These are phyloP conservation scores for Auxenochlorella protothecoides DNA, from an alignment of 139 green algal species.

Conservation along the genomic window DNA sequence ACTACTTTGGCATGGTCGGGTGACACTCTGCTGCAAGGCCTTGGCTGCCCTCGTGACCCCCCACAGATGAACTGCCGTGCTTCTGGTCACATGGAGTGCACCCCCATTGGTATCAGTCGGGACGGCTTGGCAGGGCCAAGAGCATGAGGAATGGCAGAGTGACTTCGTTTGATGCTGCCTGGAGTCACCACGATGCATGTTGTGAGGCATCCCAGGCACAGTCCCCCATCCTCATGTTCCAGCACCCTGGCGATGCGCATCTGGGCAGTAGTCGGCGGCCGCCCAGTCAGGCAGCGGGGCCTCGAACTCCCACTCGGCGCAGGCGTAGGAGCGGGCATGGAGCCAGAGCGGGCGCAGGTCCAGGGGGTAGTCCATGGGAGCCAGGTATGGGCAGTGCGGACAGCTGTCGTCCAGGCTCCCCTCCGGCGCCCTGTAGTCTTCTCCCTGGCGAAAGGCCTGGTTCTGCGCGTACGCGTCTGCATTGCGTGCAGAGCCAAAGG, in stretches of 20 bases:
- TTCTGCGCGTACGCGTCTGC: constrained; percentile 1
- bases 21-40: not conserved
- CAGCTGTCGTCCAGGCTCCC: constrained; percentile 13
- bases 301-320: constrained; percentile 37
- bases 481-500: not conserved
- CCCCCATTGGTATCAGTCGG: not conserved
- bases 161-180: not conserved
- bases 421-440: not conserved
- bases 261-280: constrained; percentile 3
- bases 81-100: no score
- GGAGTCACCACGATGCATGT: not conserved
- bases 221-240: no score
- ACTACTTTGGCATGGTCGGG: constrained; percentile 40
- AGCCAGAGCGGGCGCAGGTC: constrained; percentile 53
- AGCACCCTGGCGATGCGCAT: not conserved
- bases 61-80: no score
- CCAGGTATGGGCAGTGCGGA: constrained; percentile 31
- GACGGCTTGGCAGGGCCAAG: not conserved
- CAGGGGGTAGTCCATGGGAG: constrained; percentile 22
- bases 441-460: not conserved
- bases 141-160: not conserved
- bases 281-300: constrained; percentile 55
- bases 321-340: constrained; percentile 50
- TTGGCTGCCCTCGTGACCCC: not conserved
- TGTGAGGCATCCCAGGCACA: no score